phyloP scores from a whole-genome alignment of 176 grass and related monocot genomes.

The Rhynchospora pubera region DNA sequence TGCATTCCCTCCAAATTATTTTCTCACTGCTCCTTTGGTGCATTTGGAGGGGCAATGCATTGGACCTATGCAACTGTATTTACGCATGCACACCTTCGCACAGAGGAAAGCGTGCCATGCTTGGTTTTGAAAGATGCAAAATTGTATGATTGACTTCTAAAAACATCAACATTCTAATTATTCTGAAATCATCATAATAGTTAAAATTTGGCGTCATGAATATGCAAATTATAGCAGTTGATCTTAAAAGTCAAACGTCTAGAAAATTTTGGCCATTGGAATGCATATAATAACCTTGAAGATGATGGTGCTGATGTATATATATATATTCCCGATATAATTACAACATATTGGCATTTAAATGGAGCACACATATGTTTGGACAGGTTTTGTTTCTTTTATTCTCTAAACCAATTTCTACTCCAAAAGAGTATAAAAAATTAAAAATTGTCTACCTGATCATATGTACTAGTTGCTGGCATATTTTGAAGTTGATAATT shows the following conservation, averaged over 20 bases:
- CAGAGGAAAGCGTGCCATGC: neutral
- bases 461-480: constrained; percentile 6
- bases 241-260: neutral
- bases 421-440: neutral
- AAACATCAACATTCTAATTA: neutral
- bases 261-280: neutral
- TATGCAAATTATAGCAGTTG: neutral
- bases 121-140: neutral
- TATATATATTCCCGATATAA: neutral
- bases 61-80: no score
- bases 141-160: neutral
- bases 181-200: neutral
- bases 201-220: neutral
- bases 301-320: neutral
- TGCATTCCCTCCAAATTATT: no score
- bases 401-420: neutral
- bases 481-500: constrained; percentile 26
- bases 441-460: constrained; percentile 31
- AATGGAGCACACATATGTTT: neutral
- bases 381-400: neutral
- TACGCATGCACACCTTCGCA: no score
- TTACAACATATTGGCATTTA: neutral
- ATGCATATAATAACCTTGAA: neutral
- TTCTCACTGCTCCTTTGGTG: no score
- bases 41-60: no score